Base-by-base conservation (phyloP, 257 asterid species). In the Solanum arcanum region DNA sequence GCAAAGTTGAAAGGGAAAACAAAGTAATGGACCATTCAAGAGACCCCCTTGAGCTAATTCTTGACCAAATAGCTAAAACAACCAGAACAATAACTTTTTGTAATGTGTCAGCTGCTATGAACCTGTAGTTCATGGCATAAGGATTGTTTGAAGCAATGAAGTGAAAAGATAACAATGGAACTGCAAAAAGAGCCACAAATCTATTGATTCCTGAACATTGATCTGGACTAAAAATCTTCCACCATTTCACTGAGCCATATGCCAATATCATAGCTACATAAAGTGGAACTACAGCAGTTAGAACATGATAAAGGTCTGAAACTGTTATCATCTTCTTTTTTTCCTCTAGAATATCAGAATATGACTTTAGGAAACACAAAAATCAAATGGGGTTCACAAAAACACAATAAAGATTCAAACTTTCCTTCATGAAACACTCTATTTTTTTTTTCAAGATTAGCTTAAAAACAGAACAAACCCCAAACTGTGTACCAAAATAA, bases 121-220 rank as follows among this genome's bases (percentile, higher is more conserved):
- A 94, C n/a, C 92, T 82, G 91, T 69, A 90, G 92, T 94, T 93
- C 98, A 94, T 94, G 25, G 90, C 90, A 70, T 91, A 94, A 25
- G 96, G 96, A 84, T 94, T 88, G 96, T 94, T 94, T 68, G 94
- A 29, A 84, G 98, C 90, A 88, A 94, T 94, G 92, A 94, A 94
- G 89, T 94, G 96, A 88, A 94, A 94, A 1, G 96, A 92, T 31
- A 94, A 93, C 9, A 94, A 80, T 2, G 98, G 98, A 60, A 94
- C 98, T 5, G 96, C 98, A 86, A 94, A 94, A 7, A 94, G 90
- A 3, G 98, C 98, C 3, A 94, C 98, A 78, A 94, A 94, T 31
- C 96, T 75, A 92, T 94, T 94, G 89, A 94, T 94, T 35, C 98
- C 98, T 5, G 98, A 93, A 78, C 98, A 94, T 86, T 94, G 98